Evolutionary conservation across 1,139 yeast genomes (phyloP), one percentile per base, ranked within the genome.

Genomic region (Wickerhamomyces sp.): DNA sequence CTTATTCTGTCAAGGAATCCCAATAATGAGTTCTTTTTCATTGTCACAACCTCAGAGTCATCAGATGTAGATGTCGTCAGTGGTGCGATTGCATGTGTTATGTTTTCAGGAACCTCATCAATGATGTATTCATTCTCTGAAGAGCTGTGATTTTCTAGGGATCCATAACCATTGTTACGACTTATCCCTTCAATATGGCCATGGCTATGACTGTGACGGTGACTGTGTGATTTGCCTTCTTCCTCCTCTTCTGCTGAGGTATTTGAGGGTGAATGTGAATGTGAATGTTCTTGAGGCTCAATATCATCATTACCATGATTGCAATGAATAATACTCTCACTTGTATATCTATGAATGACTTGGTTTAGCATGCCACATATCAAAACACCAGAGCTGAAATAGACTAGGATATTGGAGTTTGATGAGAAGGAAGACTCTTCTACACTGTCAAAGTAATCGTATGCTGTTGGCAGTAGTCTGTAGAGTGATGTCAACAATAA

Each of bases 261-360:
- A 34, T 42, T 37, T 10, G 49, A 44, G 7, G 43, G 31, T 7
- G 49, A 42, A 27, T 48, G 49, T 10, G 40, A 27, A 34, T 44
- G 49, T 10, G 46, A 33, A 26, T 45, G 49, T 43, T 53, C 27
- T 34, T 40, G 42, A 10, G 23, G 23, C 10, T 44, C 55, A 23
- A 50, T 65, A 14, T 57, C 72, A 18, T 60, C 62, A n/a, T 57
- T 69, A 14, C 66, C 75, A 57, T 90, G 96, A 15, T 79, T 83
- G 63, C 97, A 90, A 60, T 90, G 96, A 0, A 91, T 88, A 30
- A 91, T 78, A 31, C 94, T 83, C 58, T 87, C 88, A 47, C 93
- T 79, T 2, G 97, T 88, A 45, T 83, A 63, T 37, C 79, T 64
- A 62, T 91, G 96, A 14, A 91, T 78, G 0, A 83, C 39, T 27